Base-by-base conservation (phyloP, 2,329 filamentous ascomycete species). In the Cercospora sesami region DNA sequence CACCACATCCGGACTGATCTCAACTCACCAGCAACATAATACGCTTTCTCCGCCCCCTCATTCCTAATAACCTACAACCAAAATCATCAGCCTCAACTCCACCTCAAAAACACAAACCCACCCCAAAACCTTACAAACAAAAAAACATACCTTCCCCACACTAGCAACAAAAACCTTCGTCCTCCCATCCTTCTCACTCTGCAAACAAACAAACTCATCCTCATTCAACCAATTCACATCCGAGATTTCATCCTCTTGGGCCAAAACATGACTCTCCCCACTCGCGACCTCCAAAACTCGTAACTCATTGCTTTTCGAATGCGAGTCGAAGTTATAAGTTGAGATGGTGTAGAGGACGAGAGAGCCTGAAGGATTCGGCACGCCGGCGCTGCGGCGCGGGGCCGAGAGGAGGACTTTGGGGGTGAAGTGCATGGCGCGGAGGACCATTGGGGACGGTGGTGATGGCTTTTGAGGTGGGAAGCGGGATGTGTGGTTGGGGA, bases 151-250 rank as follows among this genome's bases (percentile, higher is more conserved):
- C 60, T 71, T 70, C 57, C 64, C 68, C 9, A 73, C 66, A 48
- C 72, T 72, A 2, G 69, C 71, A 10, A 72, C 69, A 21, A 64
- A 73, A 7, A 77, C 8, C 28, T 68, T 73, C 3, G 83, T 84
- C 1, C 73, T 76, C 10, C 80, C 81, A 63, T 81, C 76, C 14
- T 81, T 75, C 14, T 77, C 78, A 9, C 81, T 81, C 64, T 80
- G 78, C 59, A 87, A 81, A 71, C 83, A 90, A 75, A 83, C 85
- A 79, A 88, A 78, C 21, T 88, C 87, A 39, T 86, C 85, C 51
- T 91, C 87, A 42, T 87, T 86, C 36, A 97, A 81, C 93, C 93
- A 97, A 58, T 87, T 85, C 9, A 92, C 87, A 76, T 94, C 91
- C 65, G 86, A 88, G 62, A 89, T 88, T 65, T 85, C 84, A 26